Base-by-base conservation (phyloP, 1,284 basidiomycete genomes). In the Leccinum proliferum region DNA sequence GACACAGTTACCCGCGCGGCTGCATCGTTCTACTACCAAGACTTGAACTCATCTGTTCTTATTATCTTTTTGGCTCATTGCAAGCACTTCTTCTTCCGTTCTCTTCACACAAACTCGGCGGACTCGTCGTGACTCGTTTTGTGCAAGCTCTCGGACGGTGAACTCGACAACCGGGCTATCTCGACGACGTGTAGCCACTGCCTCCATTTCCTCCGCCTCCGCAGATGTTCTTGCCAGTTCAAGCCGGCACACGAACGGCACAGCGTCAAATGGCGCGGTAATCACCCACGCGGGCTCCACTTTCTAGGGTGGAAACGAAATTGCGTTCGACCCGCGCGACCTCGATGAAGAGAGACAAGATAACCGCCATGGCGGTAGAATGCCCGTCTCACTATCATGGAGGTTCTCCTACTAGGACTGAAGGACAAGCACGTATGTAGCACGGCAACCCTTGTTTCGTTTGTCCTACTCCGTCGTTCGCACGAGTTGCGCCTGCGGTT, bases 291-390 rank as follows among this genome's bases (percentile, higher is more conserved):
- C 87, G 0, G 89, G 90, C 52, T 90, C 88, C 11, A 91, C 92
- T 2, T 89, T 94, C 66, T 88, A 90, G 66, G 90, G 92, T 55
- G 86, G 93, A 41, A 85, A 82, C 69, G 93, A 90, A 78, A 86
- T 99, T 70, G 96, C 96, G 2, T 98, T 85, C 73, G 96, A 99
- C 78, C 96, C 96, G 1, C 80, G 95, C 62, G 97, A 99, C 78
- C 77, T 98, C 67, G 86, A 90, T 68, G 82, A 88, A 69, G 87
- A 87, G 57, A 84, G 84, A 57, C 93, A 97, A 75, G 85, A 87
- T 62, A 80, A 79, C 43, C 80, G 78, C 61, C 71, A 82, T 61
- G 88, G 89, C 8, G 89, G 89, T 18, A 87, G 86, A 73, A 84
- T 91, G 75, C 97, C 29, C 83, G 84, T 64, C 79, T 99, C 68